Evolutionary conservation across 1,284 basidiomycete species (phyloP).

Genomic region (Puccinia horiana): DNA sequence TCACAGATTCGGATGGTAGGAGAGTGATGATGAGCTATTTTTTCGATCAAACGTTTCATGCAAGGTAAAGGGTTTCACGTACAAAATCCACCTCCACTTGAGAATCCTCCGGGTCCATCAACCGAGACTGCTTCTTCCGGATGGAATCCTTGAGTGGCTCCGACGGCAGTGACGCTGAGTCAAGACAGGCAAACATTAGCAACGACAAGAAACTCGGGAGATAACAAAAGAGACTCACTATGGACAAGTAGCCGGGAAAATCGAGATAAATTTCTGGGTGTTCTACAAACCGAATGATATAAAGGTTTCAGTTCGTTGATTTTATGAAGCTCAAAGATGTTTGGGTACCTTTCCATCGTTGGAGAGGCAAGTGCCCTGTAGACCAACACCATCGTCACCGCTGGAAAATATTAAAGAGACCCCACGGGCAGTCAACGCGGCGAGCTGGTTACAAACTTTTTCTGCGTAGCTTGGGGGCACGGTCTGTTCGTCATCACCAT

Average conservation of each 20-base stretch:
- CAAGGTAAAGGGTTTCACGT: not conserved
- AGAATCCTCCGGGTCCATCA: slow-evolving; percentile 32
- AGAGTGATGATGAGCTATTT: slow-evolving; percentile 52
- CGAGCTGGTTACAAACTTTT: slow-evolving; percentile 58
- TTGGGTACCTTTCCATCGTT: slow-evolving; percentile 27
- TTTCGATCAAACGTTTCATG: slow-evolving; percentile 49
- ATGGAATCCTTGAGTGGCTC: slow-evolving; percentile 54
- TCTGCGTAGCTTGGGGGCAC: slow-evolving; percentile 50
- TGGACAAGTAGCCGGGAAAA: slow-evolving; percentile 31
- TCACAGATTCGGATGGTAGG: slow-evolving; percentile 48
- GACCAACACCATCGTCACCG: slow-evolving; percentile 54
- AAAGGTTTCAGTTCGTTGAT: not conserved
- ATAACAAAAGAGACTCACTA: not conserved
- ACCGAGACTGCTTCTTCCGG: slow-evolving; percentile 54
- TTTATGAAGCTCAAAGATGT: not conserved
- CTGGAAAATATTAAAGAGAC: slow-evolving; percentile 60
- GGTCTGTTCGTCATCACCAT: slow-evolving; percentile 53
- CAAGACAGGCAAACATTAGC: not conserved
- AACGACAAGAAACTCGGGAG: not conserved
- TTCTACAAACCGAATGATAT: not conserved
- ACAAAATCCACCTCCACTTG: slow-evolving; percentile 40
- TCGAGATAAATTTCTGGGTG: not conserved
- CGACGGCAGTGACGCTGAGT: slow-evolving; percentile 53
- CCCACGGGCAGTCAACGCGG: slow-evolving; percentile 59
- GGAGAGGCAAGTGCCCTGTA: slow-evolving; percentile 19